Conservation (phyloP, 441 rosid species). For the Adansonia grandidieri region DNA sequence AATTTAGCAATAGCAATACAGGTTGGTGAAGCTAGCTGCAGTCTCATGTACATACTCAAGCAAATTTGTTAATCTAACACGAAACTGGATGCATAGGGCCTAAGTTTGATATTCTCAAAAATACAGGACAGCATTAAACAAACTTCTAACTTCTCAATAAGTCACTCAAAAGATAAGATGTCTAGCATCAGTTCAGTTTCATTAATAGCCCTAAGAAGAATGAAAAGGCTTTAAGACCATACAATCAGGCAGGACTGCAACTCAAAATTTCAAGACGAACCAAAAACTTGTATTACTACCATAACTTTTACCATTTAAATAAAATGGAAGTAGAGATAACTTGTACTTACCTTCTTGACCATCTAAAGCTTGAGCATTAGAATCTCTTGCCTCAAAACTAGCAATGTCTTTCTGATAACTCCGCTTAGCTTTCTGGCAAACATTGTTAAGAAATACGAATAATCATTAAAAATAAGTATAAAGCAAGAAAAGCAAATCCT, state of each 20-base stretch:
- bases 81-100: no score
- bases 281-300: constrained; percentile 4
- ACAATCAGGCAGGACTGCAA: not conserved
- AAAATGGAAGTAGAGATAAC: not conserved
- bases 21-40: not conserved
- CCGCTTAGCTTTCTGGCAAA: constrained; percentile 49
- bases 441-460: constrained; percentile 17
- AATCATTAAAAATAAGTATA: not conserved
- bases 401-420: constrained; percentile 73
- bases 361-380: constrained; percentile 48
- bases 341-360: constrained; percentile 54
- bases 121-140: constrained; percentile 13
- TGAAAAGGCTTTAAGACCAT: constrained; percentile 11
- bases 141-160: not conserved
- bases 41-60: not conserved
- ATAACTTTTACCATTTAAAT: constrained; percentile 7
- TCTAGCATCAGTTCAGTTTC: constrained; percentile 2
- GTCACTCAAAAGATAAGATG: constrained; percentile 8
- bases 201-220: not conserved
- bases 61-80: not conserved
- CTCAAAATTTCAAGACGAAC: not conserved
- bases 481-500: not conserved
- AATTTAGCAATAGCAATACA: not conserved
- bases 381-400: constrained; percentile 58
- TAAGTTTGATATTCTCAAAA: no score